These are phyloP conservation scores for Solanum megistacrolobum DNA, from an alignment of 257 asterid genomes.

Conservation along the genomic window DNA sequence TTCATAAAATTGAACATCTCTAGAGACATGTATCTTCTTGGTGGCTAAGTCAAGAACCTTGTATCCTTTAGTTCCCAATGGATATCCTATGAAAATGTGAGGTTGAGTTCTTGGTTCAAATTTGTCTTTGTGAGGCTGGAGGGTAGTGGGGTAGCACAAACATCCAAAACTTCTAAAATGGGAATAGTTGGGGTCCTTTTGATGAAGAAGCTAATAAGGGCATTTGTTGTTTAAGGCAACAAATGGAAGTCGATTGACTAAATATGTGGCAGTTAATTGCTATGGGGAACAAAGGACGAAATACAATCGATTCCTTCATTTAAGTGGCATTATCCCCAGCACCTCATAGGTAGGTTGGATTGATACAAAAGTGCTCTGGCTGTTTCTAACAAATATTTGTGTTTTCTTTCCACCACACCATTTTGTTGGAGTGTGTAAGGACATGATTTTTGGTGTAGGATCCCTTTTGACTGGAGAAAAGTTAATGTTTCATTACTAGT, in stretches of 20 bases:
- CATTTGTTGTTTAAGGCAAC: too few species aligned
- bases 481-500: too few species aligned
- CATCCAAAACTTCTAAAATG: neutral
- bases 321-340: neutral
- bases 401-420: too few species aligned
- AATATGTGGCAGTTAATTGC: too few species aligned
- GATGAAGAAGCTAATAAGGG: neutral
- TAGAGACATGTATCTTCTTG: neutral
- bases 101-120: neutral
- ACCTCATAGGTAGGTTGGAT: too few species aligned
- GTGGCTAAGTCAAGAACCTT: neutral
- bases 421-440: too few species aligned
- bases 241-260: neutral
- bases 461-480: too few species aligned
- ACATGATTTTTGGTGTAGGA: too few species aligned
- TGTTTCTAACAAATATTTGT: too few species aligned
- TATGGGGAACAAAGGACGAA: too few species aligned
- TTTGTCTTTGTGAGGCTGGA: neutral
- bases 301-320: too few species aligned
- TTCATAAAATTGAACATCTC: neutral
- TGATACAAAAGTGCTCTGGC: neutral
- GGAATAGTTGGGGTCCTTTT: neutral
- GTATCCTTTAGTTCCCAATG: neutral
- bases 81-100: neutral
- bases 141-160: neutral